These are phyloP conservation scores for Typha latifolia DNA, from an alignment of 176 grass and related monocot genomes.

Conservation along the genomic window DNA sequence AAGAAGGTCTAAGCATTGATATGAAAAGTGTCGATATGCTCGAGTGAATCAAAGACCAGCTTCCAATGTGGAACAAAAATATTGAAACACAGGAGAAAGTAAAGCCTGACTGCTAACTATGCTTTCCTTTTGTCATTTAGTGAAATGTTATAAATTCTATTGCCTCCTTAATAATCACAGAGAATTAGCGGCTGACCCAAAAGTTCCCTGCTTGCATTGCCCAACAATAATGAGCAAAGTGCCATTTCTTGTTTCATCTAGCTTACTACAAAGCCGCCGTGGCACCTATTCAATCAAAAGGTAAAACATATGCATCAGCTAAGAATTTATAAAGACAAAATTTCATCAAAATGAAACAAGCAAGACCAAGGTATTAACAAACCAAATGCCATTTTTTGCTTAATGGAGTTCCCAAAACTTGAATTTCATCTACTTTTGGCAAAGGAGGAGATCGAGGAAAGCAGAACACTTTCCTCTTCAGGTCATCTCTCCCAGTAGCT, in stretches of 20 bases:
- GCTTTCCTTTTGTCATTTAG: conserved; percentile 33
- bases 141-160: conserved; percentile 33
- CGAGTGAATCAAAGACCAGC: conserved; percentile 31
- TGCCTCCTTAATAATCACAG: conserved; percentile 42
- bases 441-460: conserved; percentile 67
- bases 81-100: conserved; percentile 12
- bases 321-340: conserved; percentile 8
- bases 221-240: conserved; percentile 61
- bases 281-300: conserved; percentile 50
- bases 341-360: neutral
- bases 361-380: conserved; percentile 25
- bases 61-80: conserved; percentile 33
- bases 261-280: conserved; percentile 64
- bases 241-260: conserved; percentile 51
- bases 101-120: conserved; percentile 20
- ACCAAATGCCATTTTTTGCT: conserved; percentile 94
- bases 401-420: conserved; percentile 58
- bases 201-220: conserved; percentile 61
- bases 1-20: conserved; percentile 30
- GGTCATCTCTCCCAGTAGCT: conserved; percentile 47
- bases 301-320: conserved; percentile 14
- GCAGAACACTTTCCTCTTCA: conserved; percentile 90
- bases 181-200: conserved; percentile 78
- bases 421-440: conserved; percentile 58
- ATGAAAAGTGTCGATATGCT: conserved; percentile 15